phyloP scores from a whole-genome alignment of 768 basidiomycete species.

The Pseudohyphozyma bogoriensis region DNA sequence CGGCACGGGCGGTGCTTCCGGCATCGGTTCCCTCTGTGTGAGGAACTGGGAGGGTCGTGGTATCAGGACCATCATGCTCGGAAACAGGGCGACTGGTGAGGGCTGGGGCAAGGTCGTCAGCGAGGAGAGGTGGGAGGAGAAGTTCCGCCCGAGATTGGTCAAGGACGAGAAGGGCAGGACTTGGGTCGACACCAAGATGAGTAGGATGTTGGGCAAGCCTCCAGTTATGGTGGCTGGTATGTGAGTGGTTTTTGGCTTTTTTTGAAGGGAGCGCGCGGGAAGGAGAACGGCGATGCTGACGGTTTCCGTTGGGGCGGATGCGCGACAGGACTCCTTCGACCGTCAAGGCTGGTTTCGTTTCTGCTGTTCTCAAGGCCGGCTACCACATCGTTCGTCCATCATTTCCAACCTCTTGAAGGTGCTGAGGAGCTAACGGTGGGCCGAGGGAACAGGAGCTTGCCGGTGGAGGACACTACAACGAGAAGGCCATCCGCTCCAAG shows the following conservation, averaged over 20 bases:
- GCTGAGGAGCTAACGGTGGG: too few relatives aligned
- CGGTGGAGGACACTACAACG: constrained; percentile 94
- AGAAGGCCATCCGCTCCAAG: constrained; percentile 75
- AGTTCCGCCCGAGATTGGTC: constrained; percentile 70
- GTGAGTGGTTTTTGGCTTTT: constrained; percentile 34
- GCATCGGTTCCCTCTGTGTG: constrained; percentile 82
- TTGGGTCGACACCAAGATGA: constrained; percentile 91
- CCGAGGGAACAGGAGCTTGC: too few relatives aligned
- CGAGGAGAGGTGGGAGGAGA: constrained; percentile 87
- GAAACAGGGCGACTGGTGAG: constrained; percentile 81
- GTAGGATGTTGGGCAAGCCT: constrained; percentile 86
- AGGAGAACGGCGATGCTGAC: too few relatives aligned
- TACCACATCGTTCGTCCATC: too few relatives aligned
- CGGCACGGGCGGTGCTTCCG: constrained; percentile 85
- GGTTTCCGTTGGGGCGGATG: neutral
- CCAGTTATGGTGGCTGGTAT: constrained; percentile 99
- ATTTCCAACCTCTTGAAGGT: too few relatives aligned
- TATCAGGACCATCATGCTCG: constrained; percentile 75
- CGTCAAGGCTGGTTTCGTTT: constrained; percentile 89
- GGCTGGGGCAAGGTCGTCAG: constrained; percentile 58
- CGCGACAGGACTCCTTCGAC: constrained; percentile 64
- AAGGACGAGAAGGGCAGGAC: constrained; percentile 88
- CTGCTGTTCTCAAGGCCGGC: constrained; percentile 81
- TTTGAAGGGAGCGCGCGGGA: too few relatives aligned
- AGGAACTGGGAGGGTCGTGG: constrained; percentile 89